Conservation (phyloP, 129 eudicot species). For the Flaveria brownii region DNA sequence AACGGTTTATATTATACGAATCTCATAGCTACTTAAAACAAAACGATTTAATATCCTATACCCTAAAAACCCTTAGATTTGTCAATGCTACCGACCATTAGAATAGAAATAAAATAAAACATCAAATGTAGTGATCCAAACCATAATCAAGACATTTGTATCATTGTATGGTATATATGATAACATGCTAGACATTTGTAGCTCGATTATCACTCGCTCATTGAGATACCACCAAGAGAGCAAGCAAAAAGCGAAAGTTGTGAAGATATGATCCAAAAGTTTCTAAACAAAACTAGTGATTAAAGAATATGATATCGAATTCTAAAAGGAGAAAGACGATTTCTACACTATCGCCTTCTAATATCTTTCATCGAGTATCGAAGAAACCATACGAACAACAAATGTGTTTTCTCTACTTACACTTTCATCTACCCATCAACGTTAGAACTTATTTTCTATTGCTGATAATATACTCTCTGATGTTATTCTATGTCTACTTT, state of each 20-base stretch:
- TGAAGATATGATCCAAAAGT: not conserved
- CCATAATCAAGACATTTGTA: not conserved
- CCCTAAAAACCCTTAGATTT: too few relatives aligned
- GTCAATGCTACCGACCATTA: too few relatives aligned
- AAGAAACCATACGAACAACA: slow-evolving; percentile 11
- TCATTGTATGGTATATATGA: not conserved
- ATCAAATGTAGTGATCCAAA: not conserved
- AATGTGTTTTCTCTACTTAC: slow-evolving; percentile 36
- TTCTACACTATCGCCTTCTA: slow-evolving; percentile 31
- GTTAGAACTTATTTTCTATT: slow-evolving; percentile 41
- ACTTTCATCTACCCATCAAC: slow-evolving; percentile 33
- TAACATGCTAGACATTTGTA: not conserved
- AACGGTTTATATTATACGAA: too few relatives aligned
- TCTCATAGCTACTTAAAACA: too few relatives aligned
- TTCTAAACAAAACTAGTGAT: not conserved
- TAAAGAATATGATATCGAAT: slow-evolving; percentile 31
- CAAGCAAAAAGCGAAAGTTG: not conserved
- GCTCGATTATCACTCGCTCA: not conserved
- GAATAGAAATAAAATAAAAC: not conserved
- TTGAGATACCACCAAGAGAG: not conserved
- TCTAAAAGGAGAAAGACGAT: slow-evolving; percentile 27
- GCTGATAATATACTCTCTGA: slow-evolving; percentile 37
- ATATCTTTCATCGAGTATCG: slow-evolving; percentile 18
- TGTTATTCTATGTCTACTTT: slow-evolving; percentile 37
- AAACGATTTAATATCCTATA: too few relatives aligned